Percentiles rank a stretch among this genome's conserved stretches.
phyloP scores from a whole-genome alignment of 805 yeast genomes.

The Candida ascalaphidarum region DNA sequence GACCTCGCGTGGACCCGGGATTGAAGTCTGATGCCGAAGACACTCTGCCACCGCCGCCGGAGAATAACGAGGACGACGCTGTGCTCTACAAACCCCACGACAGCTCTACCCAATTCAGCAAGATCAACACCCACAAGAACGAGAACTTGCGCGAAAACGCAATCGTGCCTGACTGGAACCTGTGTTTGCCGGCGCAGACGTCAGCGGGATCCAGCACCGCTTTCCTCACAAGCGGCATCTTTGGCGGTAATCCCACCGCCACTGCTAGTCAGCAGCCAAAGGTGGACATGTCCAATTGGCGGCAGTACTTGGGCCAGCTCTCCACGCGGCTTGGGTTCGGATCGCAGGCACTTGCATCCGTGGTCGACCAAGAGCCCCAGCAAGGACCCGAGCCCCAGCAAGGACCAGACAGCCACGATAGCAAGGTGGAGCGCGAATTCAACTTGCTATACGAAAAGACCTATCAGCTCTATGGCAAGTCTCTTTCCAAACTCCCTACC shows the following conservation, averaged over 20 bases:
- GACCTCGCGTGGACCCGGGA: constrained; percentile 7
- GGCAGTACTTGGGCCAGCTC: constrained; percentile 22
- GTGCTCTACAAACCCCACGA: constrained; percentile 36
- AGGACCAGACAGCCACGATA: constrained; percentile 6
- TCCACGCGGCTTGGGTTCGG: constrained; percentile 28
- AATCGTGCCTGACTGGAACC: constrained; percentile 35
- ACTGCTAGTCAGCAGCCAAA: constrained; percentile 10
- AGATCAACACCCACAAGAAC: constrained; percentile 36
- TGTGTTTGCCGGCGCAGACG: constrained; percentile 23
- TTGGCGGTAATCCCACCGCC: constrained; percentile 18
- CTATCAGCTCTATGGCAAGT: constrained; percentile 29
- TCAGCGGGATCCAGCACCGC: constrained; percentile 7
- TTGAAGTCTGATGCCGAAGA: constrained; percentile 3
- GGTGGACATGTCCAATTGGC: constrained; percentile 28
- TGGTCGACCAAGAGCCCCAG: constrained; percentile 10
- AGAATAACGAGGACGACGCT: constrained; percentile 25
- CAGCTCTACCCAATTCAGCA: constrained; percentile 28
- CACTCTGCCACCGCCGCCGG: constrained; percentile 2
- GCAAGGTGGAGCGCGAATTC: constrained; percentile 20
- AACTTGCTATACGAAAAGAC: constrained; percentile 24
- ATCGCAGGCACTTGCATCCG: constrained; percentile 19
- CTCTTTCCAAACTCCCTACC: constrained; percentile 25
- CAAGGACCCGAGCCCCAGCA: not conserved
- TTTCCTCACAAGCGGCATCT: constrained; percentile 11
- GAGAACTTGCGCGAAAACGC: constrained; percentile 31